phyloP scores from a whole-genome alignment of 257 asterid species.

The Ilex asprella region DNA sequence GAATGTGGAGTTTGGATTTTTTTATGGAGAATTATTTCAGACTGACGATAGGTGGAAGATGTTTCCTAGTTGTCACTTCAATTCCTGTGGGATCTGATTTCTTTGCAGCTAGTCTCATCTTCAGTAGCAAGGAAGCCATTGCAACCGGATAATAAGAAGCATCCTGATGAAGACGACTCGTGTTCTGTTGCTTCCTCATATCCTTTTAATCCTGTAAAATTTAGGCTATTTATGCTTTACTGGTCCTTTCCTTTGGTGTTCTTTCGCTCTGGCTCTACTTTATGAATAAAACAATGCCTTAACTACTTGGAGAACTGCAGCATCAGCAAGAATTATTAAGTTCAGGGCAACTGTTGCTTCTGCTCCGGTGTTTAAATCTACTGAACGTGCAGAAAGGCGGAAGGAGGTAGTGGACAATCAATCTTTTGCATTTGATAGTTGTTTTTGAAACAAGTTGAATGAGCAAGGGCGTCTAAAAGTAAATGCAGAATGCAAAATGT shows the following conservation, averaged over 20 bases:
- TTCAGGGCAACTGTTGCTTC: slow-evolving; percentile 45
- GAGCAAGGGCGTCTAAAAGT: no score
- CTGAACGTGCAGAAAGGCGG: slow-evolving; percentile 76
- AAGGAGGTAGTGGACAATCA: slow-evolving; percentile 49
- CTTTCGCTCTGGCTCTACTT: slow-evolving; percentile 6
- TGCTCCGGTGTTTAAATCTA: slow-evolving; percentile 68
- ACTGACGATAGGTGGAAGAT: not conserved
- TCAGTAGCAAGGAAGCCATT: slow-evolving; percentile 47
- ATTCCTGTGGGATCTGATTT: not conserved
- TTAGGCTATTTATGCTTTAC: slow-evolving; percentile 1
- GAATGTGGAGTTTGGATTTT: not conserved
- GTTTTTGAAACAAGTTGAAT: not conserved
- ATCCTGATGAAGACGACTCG: slow-evolving; percentile 57
- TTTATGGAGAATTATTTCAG: not conserved
- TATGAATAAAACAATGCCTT: slow-evolving; percentile 18
- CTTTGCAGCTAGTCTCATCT: slow-evolving; percentile 43
- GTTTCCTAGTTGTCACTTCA: not conserved
- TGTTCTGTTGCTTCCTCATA: slow-evolving; percentile 62
- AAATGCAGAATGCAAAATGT: no score
- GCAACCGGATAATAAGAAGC: slow-evolving; percentile 68
- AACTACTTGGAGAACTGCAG: slow-evolving; percentile 29
- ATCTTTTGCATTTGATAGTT: not conserved
- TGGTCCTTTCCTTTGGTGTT: slow-evolving; percentile 10
- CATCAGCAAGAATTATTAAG: slow-evolving; percentile 23
- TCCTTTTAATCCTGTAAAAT: slow-evolving; percentile 28